Percentiles rank a stretch among this genome's conserved stretches.
phyloP scores from a whole-genome alignment of 306 rosid genomes.

The Pueraria montana region DNA sequence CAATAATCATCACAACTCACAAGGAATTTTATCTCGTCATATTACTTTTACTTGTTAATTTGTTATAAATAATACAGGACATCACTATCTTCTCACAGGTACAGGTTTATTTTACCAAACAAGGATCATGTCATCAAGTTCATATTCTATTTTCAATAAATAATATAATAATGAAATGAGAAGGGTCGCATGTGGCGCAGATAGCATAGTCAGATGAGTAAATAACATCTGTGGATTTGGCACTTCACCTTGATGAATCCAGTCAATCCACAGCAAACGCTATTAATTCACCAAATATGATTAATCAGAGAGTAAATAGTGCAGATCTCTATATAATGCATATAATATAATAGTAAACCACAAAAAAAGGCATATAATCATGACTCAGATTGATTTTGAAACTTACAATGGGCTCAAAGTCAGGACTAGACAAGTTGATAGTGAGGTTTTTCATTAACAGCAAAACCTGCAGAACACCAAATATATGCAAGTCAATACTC shows the following conservation, averaged over 20 bases:
- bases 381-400: constrained; percentile 22
- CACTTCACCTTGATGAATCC: not conserved
- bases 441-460: constrained; percentile 88
- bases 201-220: not conserved
- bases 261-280: not conserved
- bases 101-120: not conserved
- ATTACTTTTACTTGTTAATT: not conserved
- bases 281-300: not conserved
- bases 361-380: not conserved
- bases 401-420: constrained; percentile 80
- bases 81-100: not conserved
- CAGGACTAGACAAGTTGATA: constrained; percentile 77
- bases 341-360: no score
- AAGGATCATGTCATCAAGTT: not conserved
- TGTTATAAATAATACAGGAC: not conserved
- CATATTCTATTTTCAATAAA: not conserved
- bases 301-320: not conserved
- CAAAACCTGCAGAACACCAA: constrained; percentile 71
- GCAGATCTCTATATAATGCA: not conserved
- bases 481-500: not conserved
- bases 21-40: not conserved
- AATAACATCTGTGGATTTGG: not conserved
- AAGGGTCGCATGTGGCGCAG: not conserved
- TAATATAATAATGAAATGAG: not conserved
- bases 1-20: not conserved